These are phyloP conservation scores for Aeschynomene evenia DNA, from an alignment of 306 rosid genomes.

Conservation along the genomic window DNA sequence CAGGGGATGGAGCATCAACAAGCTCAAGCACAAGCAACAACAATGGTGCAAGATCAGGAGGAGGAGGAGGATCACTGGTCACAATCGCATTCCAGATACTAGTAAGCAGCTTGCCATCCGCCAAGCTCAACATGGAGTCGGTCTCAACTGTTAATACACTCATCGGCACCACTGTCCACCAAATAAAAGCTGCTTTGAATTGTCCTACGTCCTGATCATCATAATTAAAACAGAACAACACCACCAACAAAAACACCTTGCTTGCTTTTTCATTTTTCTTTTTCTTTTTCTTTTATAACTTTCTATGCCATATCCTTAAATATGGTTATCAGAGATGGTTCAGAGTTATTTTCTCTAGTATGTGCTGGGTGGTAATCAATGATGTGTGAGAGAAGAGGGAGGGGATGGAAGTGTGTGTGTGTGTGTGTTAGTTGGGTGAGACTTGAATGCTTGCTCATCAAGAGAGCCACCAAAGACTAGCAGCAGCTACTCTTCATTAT, in stretches of 20 bases:
- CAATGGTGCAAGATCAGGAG: constrained; percentile 1
- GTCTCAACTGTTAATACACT: constrained; percentile 84
- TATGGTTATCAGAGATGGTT: constrained; percentile 48
- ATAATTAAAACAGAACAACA: too few relatives aligned
- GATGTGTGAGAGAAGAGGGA: constrained; percentile 62
- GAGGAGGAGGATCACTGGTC: constrained; percentile 59
- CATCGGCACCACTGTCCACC: constrained; percentile 78
- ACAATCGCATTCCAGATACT: constrained; percentile 89
- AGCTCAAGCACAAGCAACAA: constrained; percentile 42
- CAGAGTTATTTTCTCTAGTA: constrained; percentile 21
- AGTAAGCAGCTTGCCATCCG: constrained; percentile 77
- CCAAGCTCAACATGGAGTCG: constrained; percentile 83
- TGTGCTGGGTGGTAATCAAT: constrained; percentile 51
- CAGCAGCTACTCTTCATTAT: too few relatives aligned
- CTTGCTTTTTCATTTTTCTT: background rate
- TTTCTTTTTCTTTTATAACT: background rate
- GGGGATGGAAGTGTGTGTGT: too few relatives aligned
- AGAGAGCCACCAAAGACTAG: constrained; percentile 38
- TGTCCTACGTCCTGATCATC: constrained; percentile 68
- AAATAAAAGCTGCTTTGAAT: constrained; percentile 82
- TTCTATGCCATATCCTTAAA: constrained; percentile 39
- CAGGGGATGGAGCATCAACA: constrained; percentile 54
- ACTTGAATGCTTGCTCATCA: constrained; percentile 75
- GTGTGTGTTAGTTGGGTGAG: constrained; percentile 70
- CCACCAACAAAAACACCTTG: background rate